Base-by-base conservation (phyloP, 345 rosid genomes). In the Linum trigynum region DNA sequence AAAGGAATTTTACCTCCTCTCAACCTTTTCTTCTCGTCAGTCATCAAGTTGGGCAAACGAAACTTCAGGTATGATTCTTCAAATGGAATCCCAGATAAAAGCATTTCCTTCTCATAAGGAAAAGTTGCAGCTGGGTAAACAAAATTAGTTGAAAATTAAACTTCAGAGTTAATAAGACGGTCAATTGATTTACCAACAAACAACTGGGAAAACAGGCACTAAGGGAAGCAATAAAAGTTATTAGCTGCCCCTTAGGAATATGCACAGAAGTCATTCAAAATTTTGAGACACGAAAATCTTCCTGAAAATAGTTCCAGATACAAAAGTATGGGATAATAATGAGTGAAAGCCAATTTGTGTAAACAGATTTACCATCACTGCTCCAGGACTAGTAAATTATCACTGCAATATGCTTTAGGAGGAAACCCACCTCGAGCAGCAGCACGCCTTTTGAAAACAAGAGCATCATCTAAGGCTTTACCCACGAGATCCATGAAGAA, bases 31-130 rank as follows among this genome's bases (percentile, higher is more conserved):
- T 67, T 89, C 63, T 82, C 69, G 4, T 64, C 80, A 23, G 32
- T 23, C 68, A 77, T 51, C 8, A 87, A 65, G 17, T 0, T 72
- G 1, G 82, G 80, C 23, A 87, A 65, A 36, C 43, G 67, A 58
- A 62, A 3, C 12, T 83, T 86, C 78, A 92, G 74, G 75, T 71
- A 76, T 59, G 95, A 64, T 62, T 89, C 98, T 1, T 84, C 84
- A 38, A 89, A 70, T 8, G 95, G 83, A 67, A 92, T 92, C 65
- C 91, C 92, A 38, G 75, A 78, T 62, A 80, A 38, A 65, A 92
- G 79, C 96, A 89, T 89, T 57, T 86, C 92, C 89, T 72, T 77
- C 15, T 76, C 83, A 11, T 86, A 81, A 57, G 71, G 17, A 57
- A 71, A 81, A 41, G 78, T 38, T 9, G 86, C 77, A 66, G 75